A percentile compares a stretch with the other conserved stretches of the same genome.
Conservation (phyloP, 1,139 yeast genomes). For the Blastobotrys aristatus region DNA sequence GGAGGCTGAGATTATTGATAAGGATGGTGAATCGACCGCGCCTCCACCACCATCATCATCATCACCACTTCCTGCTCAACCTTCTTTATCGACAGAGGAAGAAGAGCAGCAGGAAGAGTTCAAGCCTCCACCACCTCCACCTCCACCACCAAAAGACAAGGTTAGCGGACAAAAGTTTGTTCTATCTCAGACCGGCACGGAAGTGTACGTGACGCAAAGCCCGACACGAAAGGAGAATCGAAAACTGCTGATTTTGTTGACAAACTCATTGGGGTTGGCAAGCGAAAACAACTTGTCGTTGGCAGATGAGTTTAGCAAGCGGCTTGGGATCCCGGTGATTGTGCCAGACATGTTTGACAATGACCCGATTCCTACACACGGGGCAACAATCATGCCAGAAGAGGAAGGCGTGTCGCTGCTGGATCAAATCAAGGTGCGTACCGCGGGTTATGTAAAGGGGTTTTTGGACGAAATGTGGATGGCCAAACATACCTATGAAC, state of each 20-base stretch:
- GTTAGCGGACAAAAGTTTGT: constrained; percentile 26
- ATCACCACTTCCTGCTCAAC: not conserved
- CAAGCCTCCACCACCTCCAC: constrained; percentile 10
- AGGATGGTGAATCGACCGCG: not conserved
- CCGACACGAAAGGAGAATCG: constrained; percentile 15
- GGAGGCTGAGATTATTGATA: not conserved
- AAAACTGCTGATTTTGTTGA: constrained; percentile 28
- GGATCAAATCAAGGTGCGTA: constrained; percentile 31
- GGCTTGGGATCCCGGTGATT: constrained; percentile 29
- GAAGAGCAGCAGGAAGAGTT: too few species aligned
- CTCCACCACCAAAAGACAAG: constrained; percentile 15
- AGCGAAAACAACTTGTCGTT: constrained; percentile 29
- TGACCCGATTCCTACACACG: constrained; percentile 31
- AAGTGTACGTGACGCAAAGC: constrained; percentile 26
- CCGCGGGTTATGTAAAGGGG: constrained; percentile 34
- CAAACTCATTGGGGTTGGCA: constrained; percentile 33
- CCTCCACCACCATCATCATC: not conserved
- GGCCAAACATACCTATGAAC: constrained; percentile 36
- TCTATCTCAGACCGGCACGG: constrained; percentile 25
- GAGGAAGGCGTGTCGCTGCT: constrained; percentile 25
- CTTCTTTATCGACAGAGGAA: too few species aligned
- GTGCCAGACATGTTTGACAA: constrained; percentile 34
- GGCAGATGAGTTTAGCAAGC: constrained; percentile 31
- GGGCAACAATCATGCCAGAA: constrained; percentile 23
- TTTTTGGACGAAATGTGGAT: constrained; percentile 39